These are phyloP conservation scores for Termitomyces sp. DNA, from an alignment of 768 basidiomycete genomes.

Conservation along the genomic window DNA sequence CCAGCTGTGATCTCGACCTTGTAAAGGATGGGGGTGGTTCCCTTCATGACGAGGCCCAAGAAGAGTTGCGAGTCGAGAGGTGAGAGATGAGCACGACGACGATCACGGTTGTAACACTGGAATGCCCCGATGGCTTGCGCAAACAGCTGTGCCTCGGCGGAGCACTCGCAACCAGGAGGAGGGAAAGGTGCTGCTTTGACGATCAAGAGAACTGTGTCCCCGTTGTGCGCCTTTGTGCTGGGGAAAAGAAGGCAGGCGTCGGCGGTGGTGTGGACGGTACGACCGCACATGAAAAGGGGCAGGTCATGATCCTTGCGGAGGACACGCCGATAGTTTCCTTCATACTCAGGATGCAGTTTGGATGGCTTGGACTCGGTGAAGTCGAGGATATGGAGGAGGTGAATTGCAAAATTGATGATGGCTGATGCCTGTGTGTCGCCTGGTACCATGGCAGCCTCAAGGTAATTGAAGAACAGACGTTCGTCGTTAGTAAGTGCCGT, in stretches of 20 bases:
- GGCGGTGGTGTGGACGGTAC: conserved; percentile 13
- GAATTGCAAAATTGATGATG: conserved; percentile 10
- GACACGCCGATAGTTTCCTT: conserved; percentile 7
- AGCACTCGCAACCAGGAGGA: not conserved
- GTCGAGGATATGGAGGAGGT: conserved; percentile 13
- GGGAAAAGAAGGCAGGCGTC: conserved; percentile 14
- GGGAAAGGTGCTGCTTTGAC: conserved; percentile 8
- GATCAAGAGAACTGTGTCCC: conserved; percentile 12
- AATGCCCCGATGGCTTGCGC: conserved; percentile 17
- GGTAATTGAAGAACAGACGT: conserved; percentile 12
- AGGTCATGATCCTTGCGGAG: conserved; percentile 12
- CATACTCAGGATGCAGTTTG: conserved; percentile 2
- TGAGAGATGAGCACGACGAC: conserved; percentile 12
- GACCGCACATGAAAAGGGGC: conserved; percentile 18
- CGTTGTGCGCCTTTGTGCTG: not conserved
- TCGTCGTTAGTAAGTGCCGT: conserved; percentile 12
- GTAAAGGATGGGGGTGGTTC: conserved; percentile 15
- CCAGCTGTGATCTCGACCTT: conserved; percentile 13
- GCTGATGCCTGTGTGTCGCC: conserved; percentile 3
- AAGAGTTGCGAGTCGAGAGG: conserved; percentile 9
- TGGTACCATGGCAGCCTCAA: conserved; percentile 10
- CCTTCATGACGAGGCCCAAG: conserved; percentile 13
- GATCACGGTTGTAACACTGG: conserved; percentile 15
- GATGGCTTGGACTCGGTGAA: conserved; percentile 7
- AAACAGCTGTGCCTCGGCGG: conserved; percentile 13